Base-by-base conservation (phyloP, 371 early-diverging fungal species). In the Vairimorpha ceranae region DNA sequence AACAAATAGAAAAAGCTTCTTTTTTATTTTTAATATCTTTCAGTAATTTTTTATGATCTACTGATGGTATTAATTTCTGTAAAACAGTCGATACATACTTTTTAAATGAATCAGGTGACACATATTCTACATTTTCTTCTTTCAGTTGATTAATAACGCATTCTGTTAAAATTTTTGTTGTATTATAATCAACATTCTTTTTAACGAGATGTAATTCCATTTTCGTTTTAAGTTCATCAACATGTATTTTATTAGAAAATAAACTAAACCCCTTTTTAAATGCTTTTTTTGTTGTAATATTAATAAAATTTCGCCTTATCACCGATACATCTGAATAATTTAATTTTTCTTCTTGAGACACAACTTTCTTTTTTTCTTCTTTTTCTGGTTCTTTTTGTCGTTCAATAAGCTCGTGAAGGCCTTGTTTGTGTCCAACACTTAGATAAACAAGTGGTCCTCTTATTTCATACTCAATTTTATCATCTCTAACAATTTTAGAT, bases 21-120 rank as follows among this genome's bases (percentile, higher is more conserved):
- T 87, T 88, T 1, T 89, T 87, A 71, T 87, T 85, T 48, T 85
- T 87, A 70, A 95, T 91, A 79, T 93, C 93, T 41, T 91, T 88
- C 30, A 97, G 83, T n/a, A 97, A 86, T 80, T 92, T 93, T n/a
- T 91, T 87, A 0, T 93, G 91, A n/a, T 93, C 89, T 56, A 88
- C 86, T 10, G 93, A 92, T 8, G 93, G 90, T 74, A 96, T 85
- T 33, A 95, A 89, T 15, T 90, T 89, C 75, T 87, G 87, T 68
- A 95, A 77, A 12, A 91, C 87, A 0, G 85, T 77, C 78, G 90
- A 89, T 88, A 92, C 89, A 76, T 87, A 87, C 67, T 88, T 85
- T 72, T 88, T 88, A 52, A 77, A 74, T 10, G 4, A 10, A 19
- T 54, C 35, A 48, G 74, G 65, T 25, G 56, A 45, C 19, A 75